A percentile compares a stretch with the other conserved stretches of the same genome.
phyloP scores from a whole-genome alignment of 345 rosid genomes.

The Camelina hispida region DNA sequence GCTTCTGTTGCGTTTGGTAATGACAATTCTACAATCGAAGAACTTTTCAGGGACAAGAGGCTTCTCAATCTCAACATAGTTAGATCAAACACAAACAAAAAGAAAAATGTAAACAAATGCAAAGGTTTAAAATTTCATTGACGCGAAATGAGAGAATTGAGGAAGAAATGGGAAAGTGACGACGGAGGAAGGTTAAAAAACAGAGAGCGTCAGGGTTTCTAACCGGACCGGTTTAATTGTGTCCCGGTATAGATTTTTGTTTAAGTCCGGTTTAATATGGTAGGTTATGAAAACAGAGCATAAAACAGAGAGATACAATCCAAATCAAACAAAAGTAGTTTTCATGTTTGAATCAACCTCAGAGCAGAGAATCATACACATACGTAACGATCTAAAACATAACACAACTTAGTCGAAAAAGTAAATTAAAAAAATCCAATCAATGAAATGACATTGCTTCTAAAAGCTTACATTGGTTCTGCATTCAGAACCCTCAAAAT shows the following conservation, averaged over 20 bases:
- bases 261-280: neutral
- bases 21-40: conserved; percentile 13
- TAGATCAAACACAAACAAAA: neutral
- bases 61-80: conserved; percentile 39
- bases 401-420: neutral
- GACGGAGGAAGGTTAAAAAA: conserved; percentile 8
- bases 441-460: conserved; percentile 18
- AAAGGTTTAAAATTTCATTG: neutral
- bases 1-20: neutral
- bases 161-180: conserved; percentile 13
- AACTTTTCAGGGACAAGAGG: conserved; percentile 28
- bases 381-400: conserved; percentile 21
- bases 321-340: conserved; percentile 9
- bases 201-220: conserved; percentile 3
- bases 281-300: neutral
- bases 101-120: neutral
- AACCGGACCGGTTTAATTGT: conserved; percentile 25
- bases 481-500: conserved; percentile 25
- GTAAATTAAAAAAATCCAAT: neutral
- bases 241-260: neutral
- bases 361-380: conserved; percentile 18
- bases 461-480: conserved; percentile 29
- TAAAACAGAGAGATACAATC: neutral
- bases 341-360: conserved; percentile 26
- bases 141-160: neutral